Evolutionary conservation across 1,284 basidiomycete species (phyloP).

Genomic region (Bjerkandera adusta): DNA sequence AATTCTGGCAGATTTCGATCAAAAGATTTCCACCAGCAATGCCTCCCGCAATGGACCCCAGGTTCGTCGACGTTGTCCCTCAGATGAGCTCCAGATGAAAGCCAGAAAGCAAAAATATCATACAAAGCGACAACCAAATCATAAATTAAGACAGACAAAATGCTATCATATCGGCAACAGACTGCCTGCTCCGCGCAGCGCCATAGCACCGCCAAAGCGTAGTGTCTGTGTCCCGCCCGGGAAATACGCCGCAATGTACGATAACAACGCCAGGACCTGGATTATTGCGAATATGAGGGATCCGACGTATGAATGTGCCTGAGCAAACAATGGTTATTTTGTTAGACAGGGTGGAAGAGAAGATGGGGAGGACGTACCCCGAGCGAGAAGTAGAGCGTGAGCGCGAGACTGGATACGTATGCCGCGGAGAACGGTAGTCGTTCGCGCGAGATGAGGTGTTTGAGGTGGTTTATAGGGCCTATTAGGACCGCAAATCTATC

Average conservation of each 20-base stretch:
- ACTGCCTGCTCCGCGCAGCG: constrained; percentile 77
- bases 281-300: constrained; percentile 79
- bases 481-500: constrained; percentile 80
- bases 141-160: no score
- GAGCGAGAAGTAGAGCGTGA: constrained; percentile 89
- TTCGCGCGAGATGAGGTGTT: constrained; percentile 84
- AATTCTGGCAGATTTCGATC: no score
- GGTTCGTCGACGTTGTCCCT: no score
- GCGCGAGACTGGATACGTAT: constrained; percentile 78
- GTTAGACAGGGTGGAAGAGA: constrained; percentile 2
- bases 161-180: constrained; percentile 75
- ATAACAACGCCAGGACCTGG: constrained; percentile 77
- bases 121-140: no score
- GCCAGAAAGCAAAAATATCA: no score
- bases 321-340: constrained; percentile 7
- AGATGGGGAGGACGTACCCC: constrained; percentile 50
- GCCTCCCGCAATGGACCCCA: no score
- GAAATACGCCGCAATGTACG: constrained; percentile 90
- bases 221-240: constrained; percentile 83
- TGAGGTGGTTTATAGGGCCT: constrained; percentile 84
- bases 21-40: no score
- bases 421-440: constrained; percentile 85
- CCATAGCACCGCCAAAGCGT: constrained; percentile 79
- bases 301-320: constrained; percentile 82
- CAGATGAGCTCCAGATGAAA: no score